phyloP scores from a whole-genome alignment of 1,139 yeast species.

The Arxiozyma telluris region DNA sequence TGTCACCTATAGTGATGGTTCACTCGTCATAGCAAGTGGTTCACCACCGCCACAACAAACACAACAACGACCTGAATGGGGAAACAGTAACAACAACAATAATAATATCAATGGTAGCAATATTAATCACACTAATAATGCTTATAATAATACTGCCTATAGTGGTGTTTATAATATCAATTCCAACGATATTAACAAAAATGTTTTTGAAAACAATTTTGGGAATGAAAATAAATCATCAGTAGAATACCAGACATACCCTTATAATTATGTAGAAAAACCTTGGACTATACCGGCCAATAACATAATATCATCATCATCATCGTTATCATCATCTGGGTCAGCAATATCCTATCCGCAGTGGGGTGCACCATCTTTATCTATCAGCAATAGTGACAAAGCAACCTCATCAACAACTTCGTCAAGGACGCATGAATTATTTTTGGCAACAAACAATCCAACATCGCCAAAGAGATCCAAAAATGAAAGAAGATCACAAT shows the following conservation, averaged over 20 bases:
- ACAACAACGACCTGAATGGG: background rate
- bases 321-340: slow-evolving; percentile 1
- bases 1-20: background rate
- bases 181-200: background rate
- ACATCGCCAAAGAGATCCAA: background rate
- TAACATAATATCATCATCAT: background rate
- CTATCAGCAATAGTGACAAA: background rate
- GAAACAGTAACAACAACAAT: background rate
- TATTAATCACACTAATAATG: background rate
- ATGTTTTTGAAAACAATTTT: background rate
- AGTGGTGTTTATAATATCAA: background rate
- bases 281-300: slow-evolving; percentile 1
- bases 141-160: background rate
- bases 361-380: background rate
- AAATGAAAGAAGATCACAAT: background rate
- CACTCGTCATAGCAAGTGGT: background rate
- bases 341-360: background rate
- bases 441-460: background rate
- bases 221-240: background rate
- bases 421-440: background rate
- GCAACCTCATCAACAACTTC: background rate
- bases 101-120: background rate
- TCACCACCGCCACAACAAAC: background rate
- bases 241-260: background rate
- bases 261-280: background rate